Evolutionary conservation across 2,329 filamentous ascomycete species (phyloP), one percentile per base, ranked within the genome.

Genomic region (Botrytis hyacinthi): DNA sequence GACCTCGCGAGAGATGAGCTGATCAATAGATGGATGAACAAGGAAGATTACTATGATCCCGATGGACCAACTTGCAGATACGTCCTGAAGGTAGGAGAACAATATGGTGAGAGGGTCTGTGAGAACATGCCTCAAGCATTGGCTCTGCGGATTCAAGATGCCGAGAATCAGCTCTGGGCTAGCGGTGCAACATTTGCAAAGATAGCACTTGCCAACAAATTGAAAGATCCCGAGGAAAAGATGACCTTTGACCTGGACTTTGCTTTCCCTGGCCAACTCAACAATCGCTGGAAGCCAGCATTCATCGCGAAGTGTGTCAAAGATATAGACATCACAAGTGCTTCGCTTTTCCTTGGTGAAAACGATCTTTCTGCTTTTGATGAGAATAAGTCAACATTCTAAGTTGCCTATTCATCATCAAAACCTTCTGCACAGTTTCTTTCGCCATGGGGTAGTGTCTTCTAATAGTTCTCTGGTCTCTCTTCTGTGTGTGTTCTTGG

Each of bases 401-500:
- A 48, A 9, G 29, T 48, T 14, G 3, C 26, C 46, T 4, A 1
- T 66, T 8, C 26, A 29, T 29, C 6, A 8, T 57, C 7, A 57
- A 35, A 3, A 48, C 18, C 29, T 35, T 9, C 3, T 6, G 16
- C 51, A 9, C 51, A 29, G 7, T 29, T 29, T 6, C 5, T 16
- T 57, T 57, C 51, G 0, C n/a, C n/a, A 18, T 0, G 14, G 3
- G 6, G 29, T 3, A 57, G 14, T 57, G 3, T 29, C 5, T n/a
- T 3, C 14, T 14, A 29, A 29, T 29, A 8, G 1, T 4, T 18
- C 14, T 29, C 6, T 0, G 1, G n/a, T 54, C n/a, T n/a, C 26
- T 16, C 2, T 57, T 26, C 46, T 48, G 20, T 4, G 9, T 10
- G 2, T 48, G n/a, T 48, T 29, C 26, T 54, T 54, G 10, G 51